Percentiles rank a stretch among this genome's conserved stretches.
phyloP scores from a whole-genome alignment of 1,284 basidiomycete species.

The Apiotrichum sp. region DNA sequence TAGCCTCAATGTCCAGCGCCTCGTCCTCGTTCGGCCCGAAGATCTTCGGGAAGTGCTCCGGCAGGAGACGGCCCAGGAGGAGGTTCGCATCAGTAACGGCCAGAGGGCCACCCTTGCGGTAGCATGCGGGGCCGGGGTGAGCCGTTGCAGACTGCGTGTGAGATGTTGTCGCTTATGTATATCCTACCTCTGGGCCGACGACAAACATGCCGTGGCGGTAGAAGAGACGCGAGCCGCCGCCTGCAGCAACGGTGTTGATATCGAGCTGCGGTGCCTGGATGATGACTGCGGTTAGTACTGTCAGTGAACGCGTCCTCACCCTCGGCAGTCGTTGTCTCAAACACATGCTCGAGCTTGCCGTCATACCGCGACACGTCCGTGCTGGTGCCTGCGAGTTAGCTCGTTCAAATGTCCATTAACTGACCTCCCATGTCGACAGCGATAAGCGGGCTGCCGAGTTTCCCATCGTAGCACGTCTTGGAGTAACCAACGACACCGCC shows the following conservation, averaged over 20 bases:
- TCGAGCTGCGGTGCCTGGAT: constrained; percentile 69
- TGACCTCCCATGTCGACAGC: constrained; percentile 56
- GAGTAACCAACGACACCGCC: constrained; percentile 53
- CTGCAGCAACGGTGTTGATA: constrained; percentile 41
- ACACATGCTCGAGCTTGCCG: constrained; percentile 33
- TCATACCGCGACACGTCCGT: constrained; percentile 51
- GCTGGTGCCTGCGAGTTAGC: constrained; percentile 55
- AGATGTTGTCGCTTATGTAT: neutral
- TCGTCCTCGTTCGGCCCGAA: constrained; percentile 52
- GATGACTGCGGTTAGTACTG: constrained; percentile 46
- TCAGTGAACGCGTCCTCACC: constrained; percentile 1
- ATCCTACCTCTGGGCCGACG: constrained; percentile 18
- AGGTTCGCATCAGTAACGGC: constrained; percentile 45
- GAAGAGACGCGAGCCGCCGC: constrained; percentile 40
- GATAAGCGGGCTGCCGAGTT: constrained; percentile 32
- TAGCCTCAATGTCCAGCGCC: constrained; percentile 47
- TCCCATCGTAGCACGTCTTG: constrained; percentile 35
- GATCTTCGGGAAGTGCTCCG: constrained; percentile 51
- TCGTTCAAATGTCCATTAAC: neutral
- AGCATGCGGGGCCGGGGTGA: constrained; percentile 29
- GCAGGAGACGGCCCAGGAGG: constrained; percentile 39
- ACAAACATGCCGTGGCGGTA: constrained; percentile 36
- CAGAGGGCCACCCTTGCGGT: constrained; percentile 40
- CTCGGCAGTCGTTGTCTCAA: constrained; percentile 72
- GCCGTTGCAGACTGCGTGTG: constrained; percentile 51